These are phyloP conservation scores for Vickermania ingenoplastis DNA, from an alignment of 208 protist genomes.

Conservation along the genomic window DNA sequence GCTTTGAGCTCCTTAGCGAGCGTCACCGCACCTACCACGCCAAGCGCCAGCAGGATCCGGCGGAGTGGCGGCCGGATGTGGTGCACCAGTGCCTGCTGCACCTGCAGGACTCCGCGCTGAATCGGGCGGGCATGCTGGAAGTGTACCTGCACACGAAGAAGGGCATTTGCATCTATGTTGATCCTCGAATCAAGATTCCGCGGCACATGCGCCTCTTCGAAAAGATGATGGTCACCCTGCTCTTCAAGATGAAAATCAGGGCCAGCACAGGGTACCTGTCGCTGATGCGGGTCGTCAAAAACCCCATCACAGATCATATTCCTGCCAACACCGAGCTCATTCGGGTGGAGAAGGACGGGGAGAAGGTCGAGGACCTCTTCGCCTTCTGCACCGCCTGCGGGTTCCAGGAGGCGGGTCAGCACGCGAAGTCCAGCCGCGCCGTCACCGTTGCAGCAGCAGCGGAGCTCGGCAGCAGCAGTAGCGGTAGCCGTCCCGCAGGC, in stretches of 20 bases:
- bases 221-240: slow-evolving; percentile 97
- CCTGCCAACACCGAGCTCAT: slow-evolving; percentile 74
- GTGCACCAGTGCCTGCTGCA: slow-evolving; percentile 97
- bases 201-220: slow-evolving; percentile 97
- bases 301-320: slow-evolving; percentile 97
- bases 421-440: slow-evolving; percentile 10
- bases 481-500: not conserved
- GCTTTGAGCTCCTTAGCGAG: slow-evolving; percentile 96
- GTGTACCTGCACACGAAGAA: slow-evolving; percentile 96
- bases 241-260: slow-evolving; percentile 97
- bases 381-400: slow-evolving; percentile 32
- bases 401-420: slow-evolving; percentile 3
- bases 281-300: slow-evolving; percentile 97
- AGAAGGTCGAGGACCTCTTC: slow-evolving; percentile 51
- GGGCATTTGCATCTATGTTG: slow-evolving; percentile 92
- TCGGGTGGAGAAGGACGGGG: slow-evolving; percentile 81
- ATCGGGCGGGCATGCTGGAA: slow-evolving; percentile 96
- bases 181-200: slow-evolving; percentile 96
- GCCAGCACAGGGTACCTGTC: slow-evolving; percentile 78
- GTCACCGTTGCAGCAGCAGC: slow-evolving; percentile 12
- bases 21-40: slow-evolving; percentile 91
- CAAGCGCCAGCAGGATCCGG: slow-evolving; percentile 90
- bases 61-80: slow-evolving; percentile 97
- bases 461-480: slow-evolving; percentile 4
- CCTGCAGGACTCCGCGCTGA: slow-evolving; percentile 97